phyloP scores from a whole-genome alignment of 140 eudicot genomes.

The Anethum foeniculum region DNA sequence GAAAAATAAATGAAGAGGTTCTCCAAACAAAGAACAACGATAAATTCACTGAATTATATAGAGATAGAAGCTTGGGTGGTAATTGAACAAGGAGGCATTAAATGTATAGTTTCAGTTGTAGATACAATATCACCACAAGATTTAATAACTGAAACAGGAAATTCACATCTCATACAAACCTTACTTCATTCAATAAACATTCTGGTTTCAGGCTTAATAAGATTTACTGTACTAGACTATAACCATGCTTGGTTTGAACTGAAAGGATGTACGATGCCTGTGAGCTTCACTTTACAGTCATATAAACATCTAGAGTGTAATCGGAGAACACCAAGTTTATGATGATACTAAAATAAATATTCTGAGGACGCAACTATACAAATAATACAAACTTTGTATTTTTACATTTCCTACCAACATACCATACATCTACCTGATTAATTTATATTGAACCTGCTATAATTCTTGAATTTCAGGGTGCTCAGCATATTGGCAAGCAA shows the following conservation, averaged over 20 bases:
- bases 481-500: neutral
- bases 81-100: neutral
- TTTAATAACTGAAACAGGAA: neutral
- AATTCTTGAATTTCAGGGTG: neutral
- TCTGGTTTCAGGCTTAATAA: neutral
- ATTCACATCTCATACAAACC: neutral
- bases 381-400: neutral
- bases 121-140: neutral
- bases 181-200: neutral
- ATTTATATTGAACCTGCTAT: neutral
- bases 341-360: neutral
- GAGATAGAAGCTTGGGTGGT: neutral
- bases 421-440: neutral
- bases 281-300: neutral
- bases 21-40: neutral
- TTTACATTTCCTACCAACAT: neutral
- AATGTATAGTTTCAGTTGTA: neutral
- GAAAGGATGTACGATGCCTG: neutral
- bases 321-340: neutral
- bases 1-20: neutral
- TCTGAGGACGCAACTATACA: neutral
- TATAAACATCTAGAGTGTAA: neutral
- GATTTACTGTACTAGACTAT: neutral
- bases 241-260: neutral
- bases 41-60: neutral